Evolutionary conservation across 345 rosid species (phyloP), one percentile per base, ranked within the genome.

Genomic region (Citrus reticulata): DNA sequence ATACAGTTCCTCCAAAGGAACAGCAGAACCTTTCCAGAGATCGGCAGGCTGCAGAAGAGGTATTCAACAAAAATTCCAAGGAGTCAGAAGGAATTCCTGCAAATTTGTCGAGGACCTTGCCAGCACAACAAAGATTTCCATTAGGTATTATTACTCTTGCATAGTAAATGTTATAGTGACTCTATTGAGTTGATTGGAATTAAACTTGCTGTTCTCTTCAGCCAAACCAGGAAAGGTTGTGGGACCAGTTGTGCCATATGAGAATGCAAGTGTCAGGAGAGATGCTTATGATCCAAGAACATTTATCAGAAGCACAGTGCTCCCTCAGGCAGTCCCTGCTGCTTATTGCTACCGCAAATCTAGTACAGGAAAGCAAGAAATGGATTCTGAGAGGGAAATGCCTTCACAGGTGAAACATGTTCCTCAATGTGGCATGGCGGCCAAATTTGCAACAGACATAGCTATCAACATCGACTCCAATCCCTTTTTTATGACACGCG

Each of bases 381-480:
- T 83, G 72, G 95, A 90, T 64, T 67, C 86, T n/a, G 90, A 86
- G 76, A 84, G 84, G 82, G 87, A 88, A 61, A 49, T 79, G 74
- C 61, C 84, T 11, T 54, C 88, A 6, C 97, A 91, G 76, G 75
- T 80, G 61, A 92, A 91, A 78, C 94, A 89, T 64, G 84, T 70
- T 42, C 85, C 88, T 35, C 95, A 89, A 74, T 86, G 85, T 67
- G 87, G 92, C 70, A 68, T 87, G 82, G 84, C 85, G 7, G 72
- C 93, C 22, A 91, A 90, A 88, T 81, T 83, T 40, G 84, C 84
- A 10, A 90, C 93, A 39, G 98, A 95, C 8, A 85, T 93, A 39
- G 92, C 94, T 55, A 90, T 95, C 84, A 85, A 91, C 77, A 95
- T 93, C 4, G 95, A 95, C 77, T 76, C 86, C 78, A 92, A 93